Evolutionary conservation across 768 basidiomycete species (phyloP).

Genomic region (Leccinum longicurvipes): DNA sequence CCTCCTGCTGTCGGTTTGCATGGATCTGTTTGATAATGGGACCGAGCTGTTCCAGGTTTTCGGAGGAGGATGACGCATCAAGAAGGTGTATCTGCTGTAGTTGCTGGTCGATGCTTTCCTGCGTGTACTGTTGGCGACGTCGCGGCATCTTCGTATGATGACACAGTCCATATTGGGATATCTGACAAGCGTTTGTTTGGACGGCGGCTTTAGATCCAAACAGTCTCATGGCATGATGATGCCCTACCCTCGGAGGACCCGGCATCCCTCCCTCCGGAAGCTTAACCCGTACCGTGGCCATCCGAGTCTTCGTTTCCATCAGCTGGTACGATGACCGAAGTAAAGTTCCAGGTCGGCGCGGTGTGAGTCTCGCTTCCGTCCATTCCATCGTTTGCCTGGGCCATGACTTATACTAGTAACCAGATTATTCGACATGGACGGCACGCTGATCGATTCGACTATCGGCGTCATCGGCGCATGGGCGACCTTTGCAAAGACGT

Average conservation of each 20-base stretch:
- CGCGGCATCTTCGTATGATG: constrained; percentile 57
- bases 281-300: background rate
- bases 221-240: constrained; percentile 13
- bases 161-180: constrained; percentile 10
- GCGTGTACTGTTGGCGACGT: constrained; percentile 67
- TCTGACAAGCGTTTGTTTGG: constrained; percentile 36
- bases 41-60: constrained; percentile 93
- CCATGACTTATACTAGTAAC: background rate
- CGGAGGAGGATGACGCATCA: constrained; percentile 82
- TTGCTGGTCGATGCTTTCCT: constrained; percentile 84
- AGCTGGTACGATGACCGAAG: constrained; percentile 29
- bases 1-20: constrained; percentile 82
- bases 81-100: constrained; percentile 88
- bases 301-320: background rate
- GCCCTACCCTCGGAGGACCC: background rate
- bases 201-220: constrained; percentile 36
- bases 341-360: constrained; percentile 38
- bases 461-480: constrained; percentile 81
- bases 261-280: background rate
- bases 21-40: constrained; percentile 95
- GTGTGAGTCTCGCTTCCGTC: constrained; percentile 30
- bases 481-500: constrained; percentile 69
- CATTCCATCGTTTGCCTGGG: background rate
- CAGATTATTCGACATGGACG: constrained; percentile 83
- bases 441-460: constrained; percentile 79